Conservation (phyloP, 2,329 filamentous ascomycete genomes). For the Epichloe amarillans region DNA sequence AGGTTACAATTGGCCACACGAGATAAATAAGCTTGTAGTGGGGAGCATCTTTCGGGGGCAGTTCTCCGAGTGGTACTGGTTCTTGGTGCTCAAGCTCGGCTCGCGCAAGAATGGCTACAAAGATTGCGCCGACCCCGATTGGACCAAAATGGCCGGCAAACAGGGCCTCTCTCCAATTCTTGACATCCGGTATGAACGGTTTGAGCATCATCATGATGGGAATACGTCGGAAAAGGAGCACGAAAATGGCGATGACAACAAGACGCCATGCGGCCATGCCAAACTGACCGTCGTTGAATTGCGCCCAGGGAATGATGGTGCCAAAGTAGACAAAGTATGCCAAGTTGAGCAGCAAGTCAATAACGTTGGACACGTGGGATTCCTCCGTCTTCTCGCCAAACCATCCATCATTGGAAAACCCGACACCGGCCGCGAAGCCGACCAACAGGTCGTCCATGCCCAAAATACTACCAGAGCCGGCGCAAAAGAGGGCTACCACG, state of each 20-base stretch:
- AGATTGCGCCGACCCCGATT: conserved; percentile 93
- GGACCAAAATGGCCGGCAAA: conserved; percentile 97
- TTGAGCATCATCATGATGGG: conserved; percentile 88
- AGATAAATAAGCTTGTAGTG: conserved; percentile 63
- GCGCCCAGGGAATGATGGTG: conserved; percentile 90
- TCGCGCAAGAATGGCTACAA: conserved; percentile 81
- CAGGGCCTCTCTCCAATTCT: conserved; percentile 92
- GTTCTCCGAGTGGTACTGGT: conserved; percentile 56
- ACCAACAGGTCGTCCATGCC: conserved; percentile 90
- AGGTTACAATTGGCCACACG: conserved; percentile 93
- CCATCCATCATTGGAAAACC: conserved; percentile 98
- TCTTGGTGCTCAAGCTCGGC: conserved; percentile 73
- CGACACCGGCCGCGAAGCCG: conserved; percentile 90
- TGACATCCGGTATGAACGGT: conserved; percentile 88
- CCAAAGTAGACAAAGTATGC: conserved; percentile 97
- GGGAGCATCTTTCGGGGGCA: conserved; percentile 41
- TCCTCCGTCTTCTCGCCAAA: conserved; percentile 97
- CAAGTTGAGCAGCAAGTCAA: conserved; percentile 92
- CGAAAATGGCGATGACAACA: conserved; percentile 84
- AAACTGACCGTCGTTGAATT: conserved; percentile 64
- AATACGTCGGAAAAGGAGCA: conserved; percentile 90
- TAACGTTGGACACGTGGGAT: conserved; percentile 97
- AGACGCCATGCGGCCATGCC: conserved; percentile 79
- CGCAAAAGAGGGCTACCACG: conserved; percentile 87
- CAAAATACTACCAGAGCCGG: conserved; percentile 80